These are phyloP conservation scores for Aspergillus nanangensis DNA, from an alignment of 495 filamentous ascomycete species.

Conservation along the genomic window DNA sequence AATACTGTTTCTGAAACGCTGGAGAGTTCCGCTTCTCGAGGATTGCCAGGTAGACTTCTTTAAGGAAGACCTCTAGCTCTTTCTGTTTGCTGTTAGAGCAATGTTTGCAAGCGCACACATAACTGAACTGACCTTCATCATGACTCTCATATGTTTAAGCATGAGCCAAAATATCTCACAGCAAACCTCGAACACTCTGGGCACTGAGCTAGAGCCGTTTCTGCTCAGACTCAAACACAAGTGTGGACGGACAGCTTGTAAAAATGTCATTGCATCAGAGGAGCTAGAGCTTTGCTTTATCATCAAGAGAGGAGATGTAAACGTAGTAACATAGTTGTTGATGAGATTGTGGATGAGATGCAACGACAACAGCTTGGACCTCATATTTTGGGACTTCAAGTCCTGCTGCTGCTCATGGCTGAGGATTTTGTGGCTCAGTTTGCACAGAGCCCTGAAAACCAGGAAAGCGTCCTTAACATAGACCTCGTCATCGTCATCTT, in stretches of 20 bases:
- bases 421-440: slow-evolving; percentile 87
- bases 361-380: slow-evolving; percentile 91
- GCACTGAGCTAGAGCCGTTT: slow-evolving; percentile 90
- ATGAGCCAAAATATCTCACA: slow-evolving; percentile 98
- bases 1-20: slow-evolving; percentile 84
- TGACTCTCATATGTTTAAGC: slow-evolving; percentile 86
- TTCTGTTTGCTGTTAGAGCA: slow-evolving; percentile 52
- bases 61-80: slow-evolving; percentile 96
- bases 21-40: slow-evolving; percentile 84
- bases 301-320: slow-evolving; percentile 82
- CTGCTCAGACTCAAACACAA: slow-evolving; percentile 89
- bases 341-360: slow-evolving; percentile 91
- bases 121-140: slow-evolving; percentile 68
- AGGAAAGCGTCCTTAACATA: slow-evolving; percentile 96
- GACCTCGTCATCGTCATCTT: slow-evolving; percentile 94
- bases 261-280: slow-evolving; percentile 79
- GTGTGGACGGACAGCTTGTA: slow-evolving; percentile 96
- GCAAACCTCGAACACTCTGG: slow-evolving; percentile 87
- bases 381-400: slow-evolving; percentile 89
- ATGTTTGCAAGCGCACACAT: neutral
- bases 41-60: slow-evolving; percentile 95
- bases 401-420: slow-evolving; percentile 89
- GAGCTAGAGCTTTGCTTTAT: slow-evolving; percentile 84
- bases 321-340: slow-evolving; percentile 82
- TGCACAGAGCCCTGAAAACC: slow-evolving; percentile 96